A percentile compares a stretch with the other conserved stretches of the same genome.
Evolutionary conservation across 768 basidiomycete species (phyloP).

Genomic region (Mycena amicta): DNA sequence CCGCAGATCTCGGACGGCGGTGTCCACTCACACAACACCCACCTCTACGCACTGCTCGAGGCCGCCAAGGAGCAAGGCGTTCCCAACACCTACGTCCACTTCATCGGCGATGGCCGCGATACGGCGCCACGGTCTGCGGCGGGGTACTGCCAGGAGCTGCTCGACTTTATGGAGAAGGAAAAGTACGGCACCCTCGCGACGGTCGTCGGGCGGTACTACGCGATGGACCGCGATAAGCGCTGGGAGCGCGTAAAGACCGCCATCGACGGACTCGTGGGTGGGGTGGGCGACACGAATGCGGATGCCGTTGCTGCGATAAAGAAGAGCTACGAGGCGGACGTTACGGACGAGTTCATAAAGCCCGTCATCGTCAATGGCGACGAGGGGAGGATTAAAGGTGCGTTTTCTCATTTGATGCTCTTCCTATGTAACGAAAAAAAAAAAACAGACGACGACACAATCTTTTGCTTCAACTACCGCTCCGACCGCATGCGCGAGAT

Average conservation of each 20-base stretch:
- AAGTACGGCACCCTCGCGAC: conserved; percentile 82
- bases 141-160: conserved; percentile 75
- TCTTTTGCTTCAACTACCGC: conserved; percentile 98
- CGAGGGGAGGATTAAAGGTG: conserved; percentile 80
- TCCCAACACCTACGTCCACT: conserved; percentile 88
- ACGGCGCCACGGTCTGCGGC: conserved; percentile 86
- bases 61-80: conserved; percentile 86
- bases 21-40: conserved; percentile 93
- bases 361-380: conserved; percentile 87
- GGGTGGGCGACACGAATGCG: conserved; percentile 57
- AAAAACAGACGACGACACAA: conserved; percentile 72
- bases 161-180: conserved; percentile 77
- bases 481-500: conserved; percentile 97
- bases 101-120: conserved; percentile 93
- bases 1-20: conserved; percentile 88
- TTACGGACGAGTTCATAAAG: conserved; percentile 95
- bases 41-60: conserved; percentile 88
- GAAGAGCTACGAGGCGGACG: conserved; percentile 78
- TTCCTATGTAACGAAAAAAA: not conserved
- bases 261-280: conserved; percentile 79
- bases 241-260: conserved; percentile 95
- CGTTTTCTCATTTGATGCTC: not conserved
- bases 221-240: conserved; percentile 96
- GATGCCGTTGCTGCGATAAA: conserved; percentile 68
- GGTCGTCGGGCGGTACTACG: conserved; percentile 89